A percentile compares a stretch with the other conserved stretches of the same genome.
These are phyloP conservation scores for Ogataea hybrid DNA, from an alignment of 1,139 yeast species.

Conservation along the genomic window DNA sequence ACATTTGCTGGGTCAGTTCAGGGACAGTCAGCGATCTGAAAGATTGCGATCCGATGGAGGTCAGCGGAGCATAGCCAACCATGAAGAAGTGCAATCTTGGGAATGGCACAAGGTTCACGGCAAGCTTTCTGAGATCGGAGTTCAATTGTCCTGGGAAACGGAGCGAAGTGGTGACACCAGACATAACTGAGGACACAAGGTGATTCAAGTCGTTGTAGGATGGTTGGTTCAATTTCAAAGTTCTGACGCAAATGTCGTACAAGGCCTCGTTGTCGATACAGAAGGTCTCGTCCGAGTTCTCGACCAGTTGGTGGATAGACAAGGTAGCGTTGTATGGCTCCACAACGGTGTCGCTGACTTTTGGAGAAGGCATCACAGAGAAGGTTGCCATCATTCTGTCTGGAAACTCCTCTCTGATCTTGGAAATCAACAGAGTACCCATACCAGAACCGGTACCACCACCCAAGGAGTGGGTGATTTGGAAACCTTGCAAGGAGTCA, in stretches of 20 bases:
- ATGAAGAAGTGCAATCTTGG: slow-evolving; percentile 93
- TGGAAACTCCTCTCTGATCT: slow-evolving; percentile 83
- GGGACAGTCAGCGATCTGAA: slow-evolving; percentile 86
- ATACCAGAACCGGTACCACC: slow-evolving; percentile 98
- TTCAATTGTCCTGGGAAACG: slow-evolving; percentile 95
- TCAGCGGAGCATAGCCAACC: slow-evolving; percentile 92
- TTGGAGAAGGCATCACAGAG: slow-evolving; percentile 89
- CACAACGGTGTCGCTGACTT: slow-evolving; percentile 87
- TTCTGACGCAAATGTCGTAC: slow-evolving; percentile 82
- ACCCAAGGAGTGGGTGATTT: slow-evolving; percentile 89
- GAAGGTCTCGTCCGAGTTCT: slow-evolving; percentile 88
- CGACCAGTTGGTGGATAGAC: slow-evolving; percentile 90
- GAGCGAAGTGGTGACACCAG: slow-evolving; percentile 85
- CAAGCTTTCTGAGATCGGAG: slow-evolving; percentile 86
- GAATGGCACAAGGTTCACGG: slow-evolving; percentile 91
- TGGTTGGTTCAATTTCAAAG: slow-evolving; percentile 78
- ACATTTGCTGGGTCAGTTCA: slow-evolving; percentile 90
- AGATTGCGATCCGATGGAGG: slow-evolving; percentile 74
- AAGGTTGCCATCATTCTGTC: slow-evolving; percentile 97
- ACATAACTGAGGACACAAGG: slow-evolving; percentile 86
- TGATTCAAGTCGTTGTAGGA: slow-evolving; percentile 73
- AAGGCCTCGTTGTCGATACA: slow-evolving; percentile 94
- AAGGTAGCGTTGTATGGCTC: slow-evolving; percentile 93
- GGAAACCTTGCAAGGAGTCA: slow-evolving; percentile 93
- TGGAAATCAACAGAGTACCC: slow-evolving; percentile 82